Evolutionary conservation across 2,329 filamentous ascomycete species (phyloP).

Genomic region (Pseudocercospora ulei): DNA sequence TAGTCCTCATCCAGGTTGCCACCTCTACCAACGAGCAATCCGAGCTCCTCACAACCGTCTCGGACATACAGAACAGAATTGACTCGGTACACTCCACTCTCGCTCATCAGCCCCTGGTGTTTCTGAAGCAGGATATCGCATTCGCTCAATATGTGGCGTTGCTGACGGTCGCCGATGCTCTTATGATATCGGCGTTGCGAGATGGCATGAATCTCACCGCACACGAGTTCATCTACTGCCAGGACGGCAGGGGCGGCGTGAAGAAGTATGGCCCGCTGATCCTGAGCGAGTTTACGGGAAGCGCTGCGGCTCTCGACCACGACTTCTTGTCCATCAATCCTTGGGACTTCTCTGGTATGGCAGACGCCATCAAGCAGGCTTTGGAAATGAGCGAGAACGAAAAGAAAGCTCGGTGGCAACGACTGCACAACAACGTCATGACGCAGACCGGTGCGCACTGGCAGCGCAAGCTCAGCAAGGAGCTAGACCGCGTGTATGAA

Average conservation of each 20-base stretch:
- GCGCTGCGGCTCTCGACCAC: conserved; percentile 70
- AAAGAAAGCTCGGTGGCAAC: conserved; percentile 63
- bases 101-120: conserved; percentile 84
- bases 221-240: conserved; percentile 87
- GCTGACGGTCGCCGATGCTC: conserved; percentile 74
- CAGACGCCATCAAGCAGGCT: conserved; percentile 72
- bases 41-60: conserved; percentile 78
- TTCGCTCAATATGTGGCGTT: conserved; percentile 90
- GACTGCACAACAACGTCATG: conserved; percentile 62
- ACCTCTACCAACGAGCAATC: conserved; percentile 80
- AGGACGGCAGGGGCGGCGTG: conserved; percentile 67
- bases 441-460: conserved; percentile 77
- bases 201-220: conserved; percentile 97
- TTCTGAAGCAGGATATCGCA: conserved; percentile 87
- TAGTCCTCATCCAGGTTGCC: conserved; percentile 87
- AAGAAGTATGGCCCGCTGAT: conserved; percentile 85
- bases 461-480: conserved; percentile 64
- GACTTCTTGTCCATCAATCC: conserved; percentile 82
- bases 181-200: conserved; percentile 90
- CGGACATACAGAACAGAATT: conserved; percentile 87
- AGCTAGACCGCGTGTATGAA: conserved; percentile 65
- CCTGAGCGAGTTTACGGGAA: conserved; percentile 89
- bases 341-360: conserved; percentile 76
- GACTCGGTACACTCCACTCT: conserved; percentile 86
- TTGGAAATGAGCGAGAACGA: conserved; percentile 70